Base-by-base conservation (phyloP, 2,329 filamentous ascomycete genomes). In the Clarireedia homoeocarpa region DNA sequence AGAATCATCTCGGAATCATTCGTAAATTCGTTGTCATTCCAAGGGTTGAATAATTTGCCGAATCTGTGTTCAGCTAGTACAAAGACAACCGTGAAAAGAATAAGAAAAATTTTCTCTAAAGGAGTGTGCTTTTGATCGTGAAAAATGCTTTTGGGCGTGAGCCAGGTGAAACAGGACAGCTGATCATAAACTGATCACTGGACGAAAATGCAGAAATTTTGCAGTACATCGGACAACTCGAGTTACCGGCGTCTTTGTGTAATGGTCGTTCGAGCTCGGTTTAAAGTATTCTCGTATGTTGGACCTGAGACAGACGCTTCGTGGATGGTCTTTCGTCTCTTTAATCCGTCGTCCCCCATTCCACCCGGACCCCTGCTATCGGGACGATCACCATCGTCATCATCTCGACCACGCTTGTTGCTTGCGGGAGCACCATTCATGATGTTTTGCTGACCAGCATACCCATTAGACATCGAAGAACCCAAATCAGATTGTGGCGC, bases 311-410 rank as follows among this genome's bases (percentile, higher is more conserved):
- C 75, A 2, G 75, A 73, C 10, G 77, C 74, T 64, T 89, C 84
- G 60, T 83, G 80, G 62, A 88, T 77, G 0, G 88, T 91, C 76
- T 91, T 92, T 61, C 89, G 84, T 63, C 90, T 84, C 75, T 95
- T 95, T 58, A 86, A 71, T 23, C 79, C 77, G 48, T 87, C 73
- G 46, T 85, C 82, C 6, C 58, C 56, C 53, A 55, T 55, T 38
- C 75, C 75, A 38, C 72, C 72, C 26, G 75, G 72, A 58, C 73
- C 75, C 60, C 76, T 73, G 66, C 79, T 84, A 40, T 82, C 78
- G 23, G 85, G 80, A 12, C 87, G 84, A 51, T 78, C 75, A 56
- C 71, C 67, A 48, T 76, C 75, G 44, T 75, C 74, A 40, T 77
- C 74, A 56, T 75, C 74, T 12, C 74, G 69, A 4, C 72, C 70